These are phyloP conservation scores for Flaveria sonorensis DNA, from an alignment of 129 eudicot species.

Conservation along the genomic window DNA sequence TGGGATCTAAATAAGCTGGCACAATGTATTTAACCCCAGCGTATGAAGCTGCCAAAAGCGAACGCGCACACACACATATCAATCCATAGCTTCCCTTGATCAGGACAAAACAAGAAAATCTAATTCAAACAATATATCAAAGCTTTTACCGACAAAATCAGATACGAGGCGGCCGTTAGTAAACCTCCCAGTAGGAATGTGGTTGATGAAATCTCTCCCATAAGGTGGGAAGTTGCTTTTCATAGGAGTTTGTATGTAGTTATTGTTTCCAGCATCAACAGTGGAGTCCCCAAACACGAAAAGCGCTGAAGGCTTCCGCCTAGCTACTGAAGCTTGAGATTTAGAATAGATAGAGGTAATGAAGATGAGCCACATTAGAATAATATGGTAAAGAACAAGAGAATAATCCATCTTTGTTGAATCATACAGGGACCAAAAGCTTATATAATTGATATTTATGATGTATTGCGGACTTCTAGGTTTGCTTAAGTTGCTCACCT, in stretches of 20 bases:
- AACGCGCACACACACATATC: not conserved
- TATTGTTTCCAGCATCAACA: conserved; percentile 48
- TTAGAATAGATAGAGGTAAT: conserved; percentile 9
- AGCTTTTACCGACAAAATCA: conserved; percentile 42
- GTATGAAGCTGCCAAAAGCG: conserved; percentile 50
- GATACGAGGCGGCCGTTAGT: conserved; percentile 47
- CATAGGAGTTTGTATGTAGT: conserved; percentile 36
- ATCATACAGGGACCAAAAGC: too few relatives aligned
- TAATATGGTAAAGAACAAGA: not conserved
- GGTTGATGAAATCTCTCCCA: conserved; percentile 49
- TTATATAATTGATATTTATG: too few relatives aligned
- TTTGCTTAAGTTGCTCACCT: too few relatives aligned
- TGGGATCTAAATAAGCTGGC: conserved; percentile 82
- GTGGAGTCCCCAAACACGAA: conserved; percentile 53
- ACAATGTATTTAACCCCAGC: conserved; percentile 53
- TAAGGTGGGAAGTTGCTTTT: conserved; percentile 51
- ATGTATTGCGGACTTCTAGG: too few relatives aligned
- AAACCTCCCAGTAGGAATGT: conserved; percentile 52
- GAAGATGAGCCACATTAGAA: conserved; percentile 1
- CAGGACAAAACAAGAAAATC: not conserved
- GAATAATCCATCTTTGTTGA: conserved; percentile 26
- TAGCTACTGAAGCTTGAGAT: conserved; percentile 4
- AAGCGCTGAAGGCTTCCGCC: conserved; percentile 28
- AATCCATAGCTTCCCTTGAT: not conserved
- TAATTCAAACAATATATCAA: too few relatives aligned